Percentiles rank a stretch among this genome's conserved stretches.
phyloP scores from a whole-genome alignment of 768 basidiomycete genomes.

The Gautieria morchelliformis region DNA sequence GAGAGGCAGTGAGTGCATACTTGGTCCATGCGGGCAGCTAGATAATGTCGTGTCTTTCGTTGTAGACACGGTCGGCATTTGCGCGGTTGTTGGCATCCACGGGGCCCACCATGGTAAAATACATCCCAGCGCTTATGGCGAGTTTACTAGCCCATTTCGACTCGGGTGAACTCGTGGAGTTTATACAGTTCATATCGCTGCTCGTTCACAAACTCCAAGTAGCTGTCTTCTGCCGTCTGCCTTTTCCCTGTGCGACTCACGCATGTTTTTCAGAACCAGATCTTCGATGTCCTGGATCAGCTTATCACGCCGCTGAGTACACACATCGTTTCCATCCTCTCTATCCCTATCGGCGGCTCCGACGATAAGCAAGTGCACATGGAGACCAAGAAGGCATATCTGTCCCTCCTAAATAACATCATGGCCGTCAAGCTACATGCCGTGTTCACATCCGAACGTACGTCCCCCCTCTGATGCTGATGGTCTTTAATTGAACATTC shows the following conservation, averaged over 20 bases:
- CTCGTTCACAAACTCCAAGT: slow-evolving; percentile 90
- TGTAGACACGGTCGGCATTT: slow-evolving; percentile 85
- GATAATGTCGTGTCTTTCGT: not conserved
- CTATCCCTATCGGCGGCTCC: slow-evolving; percentile 66
- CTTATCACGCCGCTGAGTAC: slow-evolving; percentile 78
- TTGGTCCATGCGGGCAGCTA: not conserved
- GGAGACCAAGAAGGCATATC: slow-evolving; percentile 84
- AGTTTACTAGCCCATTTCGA: slow-evolving; percentile 90
- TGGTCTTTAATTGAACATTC: not conserved
- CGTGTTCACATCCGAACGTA: slow-evolving; percentile 84
- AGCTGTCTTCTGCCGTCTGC: not conserved
- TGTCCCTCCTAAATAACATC: slow-evolving; percentile 70
- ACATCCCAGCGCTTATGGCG: slow-evolving; percentile 82
- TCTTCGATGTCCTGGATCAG: slow-evolving; percentile 84
- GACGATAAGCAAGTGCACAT: slow-evolving; percentile 80
- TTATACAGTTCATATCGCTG: slow-evolving; percentile 89
- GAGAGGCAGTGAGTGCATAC: slow-evolving; percentile 70
- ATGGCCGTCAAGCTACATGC: slow-evolving; percentile 73
- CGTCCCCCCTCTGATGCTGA: slow-evolving; percentile 19
- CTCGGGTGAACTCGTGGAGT: slow-evolving; percentile 86
- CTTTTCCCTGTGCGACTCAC: no score
- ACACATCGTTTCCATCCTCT: slow-evolving; percentile 70
- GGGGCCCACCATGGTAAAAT: slow-evolving; percentile 75
- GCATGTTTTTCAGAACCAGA: slow-evolving; percentile 47
- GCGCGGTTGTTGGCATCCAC: slow-evolving; percentile 86